phyloP scores from a whole-genome alignment of 306 rosid species.

The Dalbergia oliveri region DNA sequence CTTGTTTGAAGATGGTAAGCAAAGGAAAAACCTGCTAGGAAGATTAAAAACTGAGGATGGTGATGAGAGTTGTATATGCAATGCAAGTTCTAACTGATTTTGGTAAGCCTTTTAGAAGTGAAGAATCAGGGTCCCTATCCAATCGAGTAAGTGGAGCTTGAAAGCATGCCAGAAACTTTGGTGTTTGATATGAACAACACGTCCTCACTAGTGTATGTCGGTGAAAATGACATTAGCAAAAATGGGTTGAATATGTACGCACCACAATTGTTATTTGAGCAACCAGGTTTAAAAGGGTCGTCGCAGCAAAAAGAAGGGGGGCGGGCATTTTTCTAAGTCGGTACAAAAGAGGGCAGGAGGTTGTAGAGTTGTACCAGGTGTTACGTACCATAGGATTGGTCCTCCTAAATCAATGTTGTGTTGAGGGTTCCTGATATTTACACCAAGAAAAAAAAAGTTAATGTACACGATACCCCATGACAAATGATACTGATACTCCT shows the following conservation, averaged over 20 bases:
- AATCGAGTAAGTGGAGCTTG: neutral
- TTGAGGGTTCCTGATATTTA: constrained; percentile 42
- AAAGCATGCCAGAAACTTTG: neutral
- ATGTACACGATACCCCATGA: no score
- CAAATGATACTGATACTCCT: no score
- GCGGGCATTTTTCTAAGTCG: no score
- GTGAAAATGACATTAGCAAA: neutral
- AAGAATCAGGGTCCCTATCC: neutral
- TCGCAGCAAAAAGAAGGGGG: no score
- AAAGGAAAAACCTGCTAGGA: constrained; percentile 47
- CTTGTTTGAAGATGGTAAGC: constrained; percentile 44
- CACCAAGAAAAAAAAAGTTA: no score
- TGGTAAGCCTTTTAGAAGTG: constrained; percentile 7
- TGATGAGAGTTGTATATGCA: constrained; percentile 30
- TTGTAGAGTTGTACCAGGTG: constrained; percentile 31
- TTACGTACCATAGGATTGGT: constrained; percentile 41
- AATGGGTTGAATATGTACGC: constrained; percentile 8
- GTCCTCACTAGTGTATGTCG: constrained; percentile 29
- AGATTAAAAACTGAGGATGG: neutral
- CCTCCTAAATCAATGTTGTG: constrained; percentile 49
- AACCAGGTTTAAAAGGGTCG: constrained; percentile 44
- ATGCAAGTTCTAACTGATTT: neutral
- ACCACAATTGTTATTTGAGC: constrained; percentile 44
- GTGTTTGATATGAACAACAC: neutral
- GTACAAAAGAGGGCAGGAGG: constrained; percentile 35